Base-by-base conservation (phyloP, 495 filamentous ascomycete species). In the Friedmanniomyces simplex region DNA sequence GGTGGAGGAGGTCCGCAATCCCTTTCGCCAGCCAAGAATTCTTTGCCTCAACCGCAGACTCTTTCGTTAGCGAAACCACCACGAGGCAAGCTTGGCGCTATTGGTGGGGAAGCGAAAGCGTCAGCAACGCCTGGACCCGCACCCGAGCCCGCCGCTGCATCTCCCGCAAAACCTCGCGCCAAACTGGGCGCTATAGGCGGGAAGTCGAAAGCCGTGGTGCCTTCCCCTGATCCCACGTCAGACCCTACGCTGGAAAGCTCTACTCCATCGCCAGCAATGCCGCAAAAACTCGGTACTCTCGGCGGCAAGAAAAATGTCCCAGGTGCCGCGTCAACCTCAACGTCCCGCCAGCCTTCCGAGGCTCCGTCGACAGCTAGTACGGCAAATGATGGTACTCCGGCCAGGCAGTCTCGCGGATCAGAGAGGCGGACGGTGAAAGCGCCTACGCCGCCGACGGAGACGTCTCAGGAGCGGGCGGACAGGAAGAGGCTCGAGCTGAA, bases 401-500 rank as follows among this genome's bases (percentile, higher is more conserved):
- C 10, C 1, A 49, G 54, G 11, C 32, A 54, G 22, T 25, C 51
- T 11, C 51, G 34, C 14, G 51, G 11, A 12, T 30, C 30, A 25
- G 42, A 42, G 25, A 51, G 46, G 24, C 21, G 32, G n/a, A 56
- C 24, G 21, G 41, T 34, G 41, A 55, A 52, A 50, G 48, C 50
- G 32, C 26, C 48, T n/a, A 28, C 62, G n/a, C 50, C 53, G 34
- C 32, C 42, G 12, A 20, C 32, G 21, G 71, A 73, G 57, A 67
- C 67, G n/a, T 58, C 65, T 5, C 59, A 69, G 45, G 69, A 71
- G 42, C 64, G 65, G 26, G 70, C 68, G n/a, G 64, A 71, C 32
- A 55, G 69, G 25, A 71, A 65, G 59, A 52, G 71, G 39, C 52
- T 54, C 14, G 66, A 71, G 59, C 57, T 73, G 56, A 71, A 71